Evolutionary conservation across 768 basidiomycete genomes (phyloP).

Genomic region (Phylloporus arenicola): DNA sequence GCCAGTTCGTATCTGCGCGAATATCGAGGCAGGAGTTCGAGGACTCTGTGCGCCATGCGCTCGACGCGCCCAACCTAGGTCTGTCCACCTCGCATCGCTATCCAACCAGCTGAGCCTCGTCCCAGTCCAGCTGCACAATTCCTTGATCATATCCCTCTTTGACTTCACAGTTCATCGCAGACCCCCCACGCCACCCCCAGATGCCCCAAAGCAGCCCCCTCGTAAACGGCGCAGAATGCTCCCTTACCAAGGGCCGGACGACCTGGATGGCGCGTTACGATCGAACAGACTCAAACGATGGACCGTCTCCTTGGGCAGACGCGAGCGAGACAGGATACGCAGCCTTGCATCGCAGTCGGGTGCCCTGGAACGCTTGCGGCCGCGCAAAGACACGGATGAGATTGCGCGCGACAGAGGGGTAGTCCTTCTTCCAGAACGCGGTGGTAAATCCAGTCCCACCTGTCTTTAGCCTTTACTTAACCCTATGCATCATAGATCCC

Average conservation of each 20-base stretch:
- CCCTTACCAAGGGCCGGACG: conserved; percentile 68
- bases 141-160: conserved; percentile 77
- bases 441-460: conserved; percentile 39
- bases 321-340: conserved; percentile 69
- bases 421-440: conserved; percentile 55
- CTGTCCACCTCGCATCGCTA: conserved; percentile 3
- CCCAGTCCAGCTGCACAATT: conserved; percentile 78
- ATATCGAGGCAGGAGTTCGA: conserved; percentile 76
- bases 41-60: conserved; percentile 54
- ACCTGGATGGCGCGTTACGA: conserved; percentile 49
- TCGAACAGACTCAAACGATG: conserved; percentile 68
- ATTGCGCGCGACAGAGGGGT: conserved; percentile 68
- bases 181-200: conserved; percentile 59
- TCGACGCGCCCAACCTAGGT: conserved; percentile 56
- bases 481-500: conserved; percentile 40
- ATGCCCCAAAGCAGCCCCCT: conserved; percentile 53
- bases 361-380: conserved; percentile 39
- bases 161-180: conserved; percentile 72
- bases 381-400: conserved; percentile 55
- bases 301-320: conserved; percentile 64
- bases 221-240: conserved; percentile 65
- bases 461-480: background rate
- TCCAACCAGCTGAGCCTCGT: conserved; percentile 7
- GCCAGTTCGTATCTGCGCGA: conserved; percentile 59
- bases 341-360: conserved; percentile 42